A percentile compares a stretch with the other conserved stretches of the same genome.
These are phyloP conservation scores for Xylariales sp. DNA, from an alignment of 2,329 filamentous ascomycete genomes.

Conservation along the genomic window DNA sequence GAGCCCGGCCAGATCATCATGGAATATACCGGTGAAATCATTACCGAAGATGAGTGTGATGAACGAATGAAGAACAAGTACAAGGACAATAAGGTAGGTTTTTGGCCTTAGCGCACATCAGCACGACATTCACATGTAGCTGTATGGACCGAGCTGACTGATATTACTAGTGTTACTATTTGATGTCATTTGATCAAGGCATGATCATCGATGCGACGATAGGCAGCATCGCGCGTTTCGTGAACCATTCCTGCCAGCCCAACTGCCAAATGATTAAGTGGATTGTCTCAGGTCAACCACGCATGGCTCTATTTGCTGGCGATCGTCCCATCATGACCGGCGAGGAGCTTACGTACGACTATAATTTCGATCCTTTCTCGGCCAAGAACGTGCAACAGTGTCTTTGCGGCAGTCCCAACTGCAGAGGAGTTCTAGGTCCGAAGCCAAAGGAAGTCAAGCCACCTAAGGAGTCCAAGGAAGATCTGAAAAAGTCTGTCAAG, in stretches of 20 bases:
- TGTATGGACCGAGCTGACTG: conserved; percentile 7
- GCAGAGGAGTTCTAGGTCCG: conserved; percentile 59
- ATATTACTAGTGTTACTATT: conserved; percentile 75
- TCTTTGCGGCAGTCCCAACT: conserved; percentile 59
- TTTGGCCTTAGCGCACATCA: too few species aligned
- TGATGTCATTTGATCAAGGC: conserved; percentile 98
- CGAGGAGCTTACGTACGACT: conserved; percentile 94
- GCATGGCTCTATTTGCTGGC: conserved; percentile 95
- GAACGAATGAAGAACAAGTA: conserved; percentile 90
- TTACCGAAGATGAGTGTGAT: conserved; percentile 91
- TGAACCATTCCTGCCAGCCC: conserved; percentile 95
- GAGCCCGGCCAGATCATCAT: conserved; percentile 91
- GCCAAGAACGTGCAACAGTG: conserved; percentile 65
- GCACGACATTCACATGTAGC: background rate
- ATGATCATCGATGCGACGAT: conserved; percentile 98
- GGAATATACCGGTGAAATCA: conserved; percentile 97
- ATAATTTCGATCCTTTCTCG: conserved; percentile 68
- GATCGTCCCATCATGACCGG: conserved; percentile 87
- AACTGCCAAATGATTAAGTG: conserved; percentile 99
- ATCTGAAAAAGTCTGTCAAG: conserved; percentile 25
- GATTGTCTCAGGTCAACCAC: conserved; percentile 88
- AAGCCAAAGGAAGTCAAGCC: conserved; percentile 53
- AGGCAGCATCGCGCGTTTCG: conserved; percentile 93
- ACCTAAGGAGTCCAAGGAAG: conserved; percentile 39
- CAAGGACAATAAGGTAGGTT: conserved; percentile 83